These are phyloP conservation scores for Aspergillus glaucus DNA, from an alignment of 2,329 filamentous ascomycete species.

Conservation along the genomic window DNA sequence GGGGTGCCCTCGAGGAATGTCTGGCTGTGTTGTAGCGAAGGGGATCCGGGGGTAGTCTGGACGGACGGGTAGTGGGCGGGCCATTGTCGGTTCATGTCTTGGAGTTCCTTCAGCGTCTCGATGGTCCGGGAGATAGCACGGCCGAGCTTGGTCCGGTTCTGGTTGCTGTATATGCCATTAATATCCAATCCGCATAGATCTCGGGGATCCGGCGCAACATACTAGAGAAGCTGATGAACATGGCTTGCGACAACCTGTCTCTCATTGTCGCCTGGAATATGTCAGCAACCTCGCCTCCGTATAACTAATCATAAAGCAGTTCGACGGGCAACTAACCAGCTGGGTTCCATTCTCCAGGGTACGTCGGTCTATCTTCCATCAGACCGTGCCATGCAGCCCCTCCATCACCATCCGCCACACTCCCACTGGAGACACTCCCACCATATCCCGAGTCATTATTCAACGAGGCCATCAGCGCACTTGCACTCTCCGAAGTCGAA, in stretches of 20 bases:
- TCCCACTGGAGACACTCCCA: conserved; percentile 65
- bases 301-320: not conserved
- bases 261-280: conserved; percentile 52
- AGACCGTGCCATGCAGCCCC: conserved; percentile 48
- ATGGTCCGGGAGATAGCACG: conserved; percentile 82
- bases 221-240: conserved; percentile 85
- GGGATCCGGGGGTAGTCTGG: conserved; percentile 20
- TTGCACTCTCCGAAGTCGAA: conserved; percentile 72
- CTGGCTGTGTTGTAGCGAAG: conserved; percentile 29
- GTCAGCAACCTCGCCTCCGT: conserved; percentile 9
- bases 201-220: conserved; percentile 14
- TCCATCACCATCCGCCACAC: conserved; percentile 39
- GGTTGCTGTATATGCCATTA: conserved; percentile 52
- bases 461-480: conserved; percentile 71
- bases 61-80: conserved; percentile 85
- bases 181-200: conserved; percentile 1
- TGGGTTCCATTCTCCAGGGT: conserved; percentile 43
- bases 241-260: conserved; percentile 68
- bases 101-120: conserved; percentile 73
- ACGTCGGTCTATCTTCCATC: conserved; percentile 53
- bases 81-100: conserved; percentile 86
- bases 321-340: conserved; percentile 26
- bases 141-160: conserved; percentile 79
- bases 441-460: conserved; percentile 91
- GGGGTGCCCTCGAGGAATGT: conserved; percentile 24